phyloP scores from a whole-genome alignment of 345 rosid genomes.

The Brassica juncea region DNA sequence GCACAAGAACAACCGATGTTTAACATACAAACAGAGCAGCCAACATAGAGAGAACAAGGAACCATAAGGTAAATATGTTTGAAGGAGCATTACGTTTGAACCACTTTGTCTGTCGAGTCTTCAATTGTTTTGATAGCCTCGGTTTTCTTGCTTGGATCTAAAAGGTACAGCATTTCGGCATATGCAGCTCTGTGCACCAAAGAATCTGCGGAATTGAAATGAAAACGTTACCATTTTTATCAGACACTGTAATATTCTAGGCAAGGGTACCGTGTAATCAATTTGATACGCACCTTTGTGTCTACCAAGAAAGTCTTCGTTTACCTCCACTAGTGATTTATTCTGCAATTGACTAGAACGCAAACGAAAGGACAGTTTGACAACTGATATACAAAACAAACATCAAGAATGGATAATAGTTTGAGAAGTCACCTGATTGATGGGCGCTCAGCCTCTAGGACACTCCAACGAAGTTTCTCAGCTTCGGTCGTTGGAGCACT shows the following conservation, averaged over 20 bases:
- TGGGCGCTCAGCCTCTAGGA: conserved; percentile 87
- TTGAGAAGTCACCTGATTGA: conserved; percentile 62
- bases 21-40: not conserved
- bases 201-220: conserved; percentile 54
- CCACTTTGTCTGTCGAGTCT: conserved; percentile 60
- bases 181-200: conserved; percentile 94
- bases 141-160: conserved; percentile 67
- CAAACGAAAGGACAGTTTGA: conserved; percentile 20
- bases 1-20: not conserved
- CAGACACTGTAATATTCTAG: not conserved
- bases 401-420: conserved; percentile 2
- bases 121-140: conserved; percentile 79
- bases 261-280: conserved; percentile 10
- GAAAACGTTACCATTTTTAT: conserved; percentile 7
- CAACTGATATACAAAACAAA: not conserved
- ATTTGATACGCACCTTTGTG: conserved; percentile 59
- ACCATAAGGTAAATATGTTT: not conserved
- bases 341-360: conserved; percentile 73
- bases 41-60: not conserved
- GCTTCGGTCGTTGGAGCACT: conserved; percentile 64
- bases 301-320: conserved; percentile 65
- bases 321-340: conserved; percentile 76
- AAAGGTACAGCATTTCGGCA: conserved; percentile 76
- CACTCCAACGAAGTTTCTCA: conserved; percentile 86
- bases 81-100: conserved; percentile 52